Percentiles rank a stretch among this genome's conserved stretches.
These are phyloP conservation scores for Phytophthora citricola DNA, from an alignment of 352 stramenopile species.

Conservation along the genomic window DNA sequence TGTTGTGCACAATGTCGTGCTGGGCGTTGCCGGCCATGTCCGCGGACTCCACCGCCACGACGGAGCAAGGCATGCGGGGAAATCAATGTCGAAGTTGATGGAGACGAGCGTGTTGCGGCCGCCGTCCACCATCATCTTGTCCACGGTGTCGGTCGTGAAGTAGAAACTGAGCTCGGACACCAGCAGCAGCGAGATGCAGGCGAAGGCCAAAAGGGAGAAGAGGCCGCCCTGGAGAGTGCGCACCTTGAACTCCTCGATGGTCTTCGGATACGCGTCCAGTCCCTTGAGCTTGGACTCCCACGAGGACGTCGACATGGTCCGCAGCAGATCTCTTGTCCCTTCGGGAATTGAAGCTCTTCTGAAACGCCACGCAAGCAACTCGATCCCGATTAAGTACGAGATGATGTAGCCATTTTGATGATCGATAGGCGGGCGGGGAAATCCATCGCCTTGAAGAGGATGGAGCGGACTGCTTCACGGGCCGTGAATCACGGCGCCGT, in stretches of 20 bases:
- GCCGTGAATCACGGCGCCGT: too few species aligned
- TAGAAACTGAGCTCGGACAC: slow-evolving; percentile 84
- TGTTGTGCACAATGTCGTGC: slow-evolving; percentile 83
- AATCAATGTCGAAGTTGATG: slow-evolving; percentile 87
- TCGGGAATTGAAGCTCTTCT: slow-evolving; percentile 1
- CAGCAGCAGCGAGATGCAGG: slow-evolving; percentile 69
- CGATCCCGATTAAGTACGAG: slow-evolving; percentile 4
- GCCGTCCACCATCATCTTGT: slow-evolving; percentile 89
- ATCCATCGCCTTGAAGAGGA: too few species aligned
- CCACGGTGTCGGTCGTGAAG: slow-evolving; percentile 76
- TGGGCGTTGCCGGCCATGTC: slow-evolving; percentile 76
- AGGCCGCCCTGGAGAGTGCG: slow-evolving; percentile 81
- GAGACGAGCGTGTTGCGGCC: slow-evolving; percentile 67
- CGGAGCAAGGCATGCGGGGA: slow-evolving; percentile 81
- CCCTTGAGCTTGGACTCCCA: slow-evolving; percentile 50
- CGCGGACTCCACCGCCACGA: slow-evolving; percentile 73
- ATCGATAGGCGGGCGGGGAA: neutral
- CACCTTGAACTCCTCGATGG: slow-evolving; percentile 91
- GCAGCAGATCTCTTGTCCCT: neutral
- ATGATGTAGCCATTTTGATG: slow-evolving; percentile 13
- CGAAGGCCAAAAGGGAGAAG: slow-evolving; percentile 81
- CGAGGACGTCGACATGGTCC: slow-evolving; percentile 20
- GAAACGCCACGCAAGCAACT: slow-evolving; percentile 23
- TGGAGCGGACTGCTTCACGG: too few species aligned
- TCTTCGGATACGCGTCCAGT: slow-evolving; percentile 88